A percentile compares a stretch with the other conserved stretches of the same genome.
phyloP scores from a whole-genome alignment of 2,329 filamentous ascomycete species.

The Epichloe sylvatica region DNA sequence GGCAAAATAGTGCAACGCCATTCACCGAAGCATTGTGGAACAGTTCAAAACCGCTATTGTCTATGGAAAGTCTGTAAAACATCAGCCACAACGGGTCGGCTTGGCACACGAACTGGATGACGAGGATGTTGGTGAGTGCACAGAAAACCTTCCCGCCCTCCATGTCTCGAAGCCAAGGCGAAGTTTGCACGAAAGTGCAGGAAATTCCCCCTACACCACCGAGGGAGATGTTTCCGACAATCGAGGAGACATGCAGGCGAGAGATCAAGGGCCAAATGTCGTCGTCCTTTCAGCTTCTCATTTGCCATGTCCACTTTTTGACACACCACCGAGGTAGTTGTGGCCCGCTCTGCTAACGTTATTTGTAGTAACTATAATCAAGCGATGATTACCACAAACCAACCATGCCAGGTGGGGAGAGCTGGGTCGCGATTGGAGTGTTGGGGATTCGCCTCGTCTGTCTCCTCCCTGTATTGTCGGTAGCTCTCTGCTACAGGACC shows the following conservation, averaged over 20 bases:
- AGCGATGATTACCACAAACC: slow-evolving; percentile 36
- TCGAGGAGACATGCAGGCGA: neutral
- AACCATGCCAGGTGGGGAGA: slow-evolving; percentile 2
- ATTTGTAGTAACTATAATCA: slow-evolving; percentile 42
- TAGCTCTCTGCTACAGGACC: neutral
- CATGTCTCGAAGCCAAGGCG: neutral
- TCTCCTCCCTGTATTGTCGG: neutral
- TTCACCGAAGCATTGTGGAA: slow-evolving; percentile 90
- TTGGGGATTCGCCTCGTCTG: neutral
- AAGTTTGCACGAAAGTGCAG: neutral
- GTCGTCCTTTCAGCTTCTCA: neutral
- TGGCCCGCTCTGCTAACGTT: slow-evolving; percentile 5
- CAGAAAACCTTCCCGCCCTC: neutral
- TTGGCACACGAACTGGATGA: slow-evolving; percentile 82
- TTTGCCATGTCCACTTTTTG: neutral
- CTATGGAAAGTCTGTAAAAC: slow-evolving; percentile 95
- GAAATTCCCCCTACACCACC: neutral
- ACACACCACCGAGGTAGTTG: neutral
- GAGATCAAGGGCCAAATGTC: neutral
- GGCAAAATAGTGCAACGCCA: slow-evolving; percentile 71
- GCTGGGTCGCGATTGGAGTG: slow-evolving; percentile 5
- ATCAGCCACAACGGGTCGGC: slow-evolving; percentile 92
- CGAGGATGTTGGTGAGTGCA: slow-evolving; percentile 79
- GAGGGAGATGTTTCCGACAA: neutral
- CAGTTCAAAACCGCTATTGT: slow-evolving; percentile 93